Percentiles rank a stretch among this genome's conserved stretches.
phyloP scores from a whole-genome alignment of 176 grass and related monocot genomes.

The Paspalum notatum region DNA sequence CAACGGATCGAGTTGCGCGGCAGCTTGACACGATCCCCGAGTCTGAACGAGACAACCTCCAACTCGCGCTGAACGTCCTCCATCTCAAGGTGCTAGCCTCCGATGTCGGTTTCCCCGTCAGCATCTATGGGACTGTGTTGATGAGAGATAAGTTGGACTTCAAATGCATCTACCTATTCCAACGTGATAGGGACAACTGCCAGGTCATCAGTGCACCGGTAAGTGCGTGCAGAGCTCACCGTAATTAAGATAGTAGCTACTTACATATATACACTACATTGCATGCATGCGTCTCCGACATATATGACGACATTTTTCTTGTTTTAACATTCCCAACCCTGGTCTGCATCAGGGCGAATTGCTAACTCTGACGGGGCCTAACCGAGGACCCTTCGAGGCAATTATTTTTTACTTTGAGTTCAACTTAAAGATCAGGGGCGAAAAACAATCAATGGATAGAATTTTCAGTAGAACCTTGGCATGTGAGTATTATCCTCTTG shows the following conservation, averaged over 20 bases:
- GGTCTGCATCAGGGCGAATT: background rate
- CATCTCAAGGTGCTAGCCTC: constrained; percentile 13
- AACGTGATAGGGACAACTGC: constrained; percentile 17
- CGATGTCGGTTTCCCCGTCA: constrained; percentile 14
- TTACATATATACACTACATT: too few species aligned
- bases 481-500: background rate
- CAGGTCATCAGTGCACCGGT: constrained; percentile 21
- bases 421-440: constrained; percentile 28
- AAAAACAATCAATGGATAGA: constrained; percentile 2
- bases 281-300: too few species aligned
- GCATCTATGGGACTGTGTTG: background rate
- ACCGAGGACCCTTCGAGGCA: constrained; percentile 19
- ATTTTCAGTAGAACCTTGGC: background rate
- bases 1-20: background rate
- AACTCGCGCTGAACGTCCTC: background rate
- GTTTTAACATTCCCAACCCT: background rate
- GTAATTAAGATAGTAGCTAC: too few species aligned
- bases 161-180: constrained; percentile 32
- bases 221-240: background rate
- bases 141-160: constrained; percentile 21
- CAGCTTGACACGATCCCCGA: background rate
- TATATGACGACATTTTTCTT: background rate
- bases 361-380: constrained; percentile 13
- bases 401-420: constrained; percentile 3
- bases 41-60: background rate